Conservation (phyloP, 306 rosid species). For the Dryas octopetala region DNA sequence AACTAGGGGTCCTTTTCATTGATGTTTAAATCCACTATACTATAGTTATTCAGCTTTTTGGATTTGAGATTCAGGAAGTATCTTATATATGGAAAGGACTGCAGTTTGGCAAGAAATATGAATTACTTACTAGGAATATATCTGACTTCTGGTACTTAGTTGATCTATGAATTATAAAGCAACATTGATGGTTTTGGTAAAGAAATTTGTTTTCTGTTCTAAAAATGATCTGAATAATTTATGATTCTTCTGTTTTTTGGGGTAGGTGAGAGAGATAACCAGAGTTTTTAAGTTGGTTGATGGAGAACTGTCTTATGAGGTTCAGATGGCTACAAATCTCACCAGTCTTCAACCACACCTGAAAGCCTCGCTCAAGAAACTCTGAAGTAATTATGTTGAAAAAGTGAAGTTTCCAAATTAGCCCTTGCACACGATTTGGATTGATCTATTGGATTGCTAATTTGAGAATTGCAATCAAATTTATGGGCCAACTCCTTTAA, state of each 20-base stretch:
- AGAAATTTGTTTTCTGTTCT: not conserved
- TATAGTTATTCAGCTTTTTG: not conserved
- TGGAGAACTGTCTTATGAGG: slow-evolving; percentile 58
- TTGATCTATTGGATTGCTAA: not conserved
- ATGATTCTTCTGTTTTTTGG: not conserved
- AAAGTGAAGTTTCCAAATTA: not conserved
- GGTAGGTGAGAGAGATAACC: slow-evolving; percentile 64
- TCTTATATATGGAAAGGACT: not conserved
- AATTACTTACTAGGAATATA: not conserved
- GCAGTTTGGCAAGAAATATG: not conserved
- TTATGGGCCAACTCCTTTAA: not conserved
- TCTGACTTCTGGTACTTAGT: not conserved
- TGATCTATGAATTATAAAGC: not conserved
- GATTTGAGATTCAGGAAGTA: not conserved
- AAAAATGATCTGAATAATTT: not conserved
- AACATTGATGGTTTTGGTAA: not conserved
- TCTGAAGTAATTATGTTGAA: slow-evolving; percentile 26
- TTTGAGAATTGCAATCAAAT: not conserved
- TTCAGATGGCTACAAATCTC: slow-evolving; percentile 75
- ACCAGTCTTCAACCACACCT: slow-evolving; percentile 65
- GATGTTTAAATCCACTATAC: not conserved
- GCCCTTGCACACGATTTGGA: not conserved
- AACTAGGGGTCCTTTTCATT: not conserved
- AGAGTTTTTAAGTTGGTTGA: slow-evolving; percentile 57
- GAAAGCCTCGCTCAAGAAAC: slow-evolving; percentile 64